These are phyloP conservation scores for Isabelozyma heimii DNA, from an alignment of 805 yeast species.

Conservation along the genomic window DNA sequence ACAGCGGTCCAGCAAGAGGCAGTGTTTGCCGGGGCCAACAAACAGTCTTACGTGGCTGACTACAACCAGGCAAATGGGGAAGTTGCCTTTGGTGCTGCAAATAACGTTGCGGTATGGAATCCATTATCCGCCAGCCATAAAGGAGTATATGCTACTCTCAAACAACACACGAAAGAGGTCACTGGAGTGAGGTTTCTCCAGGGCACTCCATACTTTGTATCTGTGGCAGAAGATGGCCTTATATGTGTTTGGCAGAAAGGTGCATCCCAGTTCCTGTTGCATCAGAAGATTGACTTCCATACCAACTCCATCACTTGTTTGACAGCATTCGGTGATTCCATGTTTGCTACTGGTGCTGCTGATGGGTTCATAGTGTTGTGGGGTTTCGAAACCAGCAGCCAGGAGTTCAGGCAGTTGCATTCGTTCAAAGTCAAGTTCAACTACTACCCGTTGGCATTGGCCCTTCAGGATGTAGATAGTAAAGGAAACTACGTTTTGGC, in stretches of 20 bases:
- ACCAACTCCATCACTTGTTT: slow-evolving; percentile 54
- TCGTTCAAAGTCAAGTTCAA: slow-evolving; percentile 38
- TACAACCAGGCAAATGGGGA: slow-evolving; percentile 32
- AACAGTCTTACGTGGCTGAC: slow-evolving; percentile 60
- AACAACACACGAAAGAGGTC: slow-evolving; percentile 59
- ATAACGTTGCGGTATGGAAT: slow-evolving; percentile 66
- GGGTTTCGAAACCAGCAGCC: slow-evolving; percentile 25
- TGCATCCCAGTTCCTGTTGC: slow-evolving; percentile 18
- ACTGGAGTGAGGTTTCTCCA: slow-evolving; percentile 61
- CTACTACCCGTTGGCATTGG: slow-evolving; percentile 40
- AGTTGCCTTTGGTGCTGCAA: slow-evolving; percentile 73
- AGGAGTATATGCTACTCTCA: slow-evolving; percentile 57
- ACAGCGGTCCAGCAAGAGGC: slow-evolving; percentile 40
- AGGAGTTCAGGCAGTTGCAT: slow-evolving; percentile 20
- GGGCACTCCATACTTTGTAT: slow-evolving; percentile 43
- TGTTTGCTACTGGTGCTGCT: slow-evolving; percentile 63
- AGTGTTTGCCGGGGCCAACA: slow-evolving; percentile 70
- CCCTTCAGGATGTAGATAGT: slow-evolving; percentile 28
- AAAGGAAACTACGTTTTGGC: slow-evolving; percentile 48
- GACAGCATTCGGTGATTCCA: slow-evolving; percentile 32
- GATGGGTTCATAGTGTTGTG: slow-evolving; percentile 58
- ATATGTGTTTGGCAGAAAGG: slow-evolving; percentile 57
- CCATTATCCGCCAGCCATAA: slow-evolving; percentile 41
- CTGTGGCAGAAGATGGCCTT: slow-evolving; percentile 66
- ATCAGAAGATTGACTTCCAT: slow-evolving; percentile 39